Evolutionary conservation across 2,329 filamentous ascomycete species (phyloP).

Genomic region (Apiospora malaysiana): DNA sequence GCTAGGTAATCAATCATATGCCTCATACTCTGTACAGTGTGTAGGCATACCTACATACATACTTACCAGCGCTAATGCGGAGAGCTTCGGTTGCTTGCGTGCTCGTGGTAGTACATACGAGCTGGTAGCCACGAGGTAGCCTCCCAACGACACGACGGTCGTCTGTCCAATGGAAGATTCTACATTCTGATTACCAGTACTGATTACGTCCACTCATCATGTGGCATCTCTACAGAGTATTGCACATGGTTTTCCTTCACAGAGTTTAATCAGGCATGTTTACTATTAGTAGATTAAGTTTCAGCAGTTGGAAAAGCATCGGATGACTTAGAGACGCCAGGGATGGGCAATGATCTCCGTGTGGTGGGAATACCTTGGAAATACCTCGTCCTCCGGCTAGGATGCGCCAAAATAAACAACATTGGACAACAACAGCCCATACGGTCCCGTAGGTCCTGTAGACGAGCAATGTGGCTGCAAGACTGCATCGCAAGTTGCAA

Average conservation of each 20-base stretch:
- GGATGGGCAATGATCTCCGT: not conserved
- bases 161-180: not conserved
- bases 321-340: conserved; percentile 1
- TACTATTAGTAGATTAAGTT: not conserved
- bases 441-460: not conserved
- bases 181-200: not conserved
- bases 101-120: conserved; percentile 14
- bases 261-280: not conserved
- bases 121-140: not conserved
- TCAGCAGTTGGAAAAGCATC: not conserved
- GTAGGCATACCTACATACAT: not conserved
- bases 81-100: conserved; percentile 8
- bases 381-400: not conserved
- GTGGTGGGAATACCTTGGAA: conserved; percentile 4
- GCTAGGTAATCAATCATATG: too few species aligned
- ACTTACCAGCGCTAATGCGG: not conserved
- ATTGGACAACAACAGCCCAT: not conserved
- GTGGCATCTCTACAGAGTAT: not conserved
- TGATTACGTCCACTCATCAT: not conserved
- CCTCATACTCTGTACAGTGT: not conserved
- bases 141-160: not conserved
- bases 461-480: not conserved
- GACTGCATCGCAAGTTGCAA: not conserved
- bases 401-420: conserved; percentile 13
- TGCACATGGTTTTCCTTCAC: not conserved